Conservation (phyloP, 2,329 filamentous ascomycete species). For the Verticillium nonalfalfae region DNA sequence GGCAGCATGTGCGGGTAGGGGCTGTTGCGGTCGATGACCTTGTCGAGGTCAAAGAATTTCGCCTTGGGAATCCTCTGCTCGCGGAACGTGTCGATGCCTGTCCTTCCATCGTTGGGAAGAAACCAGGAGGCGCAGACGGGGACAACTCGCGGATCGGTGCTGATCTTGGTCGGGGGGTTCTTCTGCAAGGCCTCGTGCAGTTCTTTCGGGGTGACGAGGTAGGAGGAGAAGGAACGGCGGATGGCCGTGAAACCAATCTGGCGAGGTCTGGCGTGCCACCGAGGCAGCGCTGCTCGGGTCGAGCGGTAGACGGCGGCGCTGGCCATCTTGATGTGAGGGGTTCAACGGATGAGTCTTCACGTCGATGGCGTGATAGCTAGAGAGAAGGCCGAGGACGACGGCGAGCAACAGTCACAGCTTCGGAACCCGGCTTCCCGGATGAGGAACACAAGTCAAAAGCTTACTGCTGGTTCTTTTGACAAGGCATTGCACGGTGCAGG, state of each 20-base stretch:
- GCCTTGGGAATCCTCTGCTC: slow-evolving; percentile 80
- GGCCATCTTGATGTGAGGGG: slow-evolving; percentile 29
- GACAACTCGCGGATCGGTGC: slow-evolving; percentile 75
- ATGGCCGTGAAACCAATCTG: slow-evolving; percentile 24
- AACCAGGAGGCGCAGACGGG: slow-evolving; percentile 95
- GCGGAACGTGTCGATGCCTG: slow-evolving; percentile 74
- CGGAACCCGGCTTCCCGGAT: neutral
- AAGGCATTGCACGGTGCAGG: neutral
- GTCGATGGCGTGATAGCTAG: slow-evolving; percentile 3
- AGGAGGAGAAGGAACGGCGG: slow-evolving; percentile 62
- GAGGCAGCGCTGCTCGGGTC: slow-evolving; percentile 24
- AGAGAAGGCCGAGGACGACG: slow-evolving; percentile 9
- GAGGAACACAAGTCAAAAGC: neutral
- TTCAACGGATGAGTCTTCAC: neutral
- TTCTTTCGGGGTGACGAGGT: slow-evolving; percentile 80
- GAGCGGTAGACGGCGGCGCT: slow-evolving; percentile 34
- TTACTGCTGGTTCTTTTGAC: neutral
- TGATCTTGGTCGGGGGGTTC: slow-evolving; percentile 73
- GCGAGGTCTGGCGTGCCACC: slow-evolving; percentile 24
- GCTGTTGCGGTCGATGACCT: slow-evolving; percentile 77
- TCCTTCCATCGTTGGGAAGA: slow-evolving; percentile 83
- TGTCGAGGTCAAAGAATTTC: slow-evolving; percentile 95
- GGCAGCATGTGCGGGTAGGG: slow-evolving; percentile 98
- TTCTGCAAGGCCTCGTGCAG: slow-evolving; percentile 75
- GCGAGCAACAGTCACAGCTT: slow-evolving; percentile 1